Evolutionary conservation across 139 green algal species (phyloP), one percentile per base, ranked within the genome.

Genomic region (Coelastrella sp.): DNA sequence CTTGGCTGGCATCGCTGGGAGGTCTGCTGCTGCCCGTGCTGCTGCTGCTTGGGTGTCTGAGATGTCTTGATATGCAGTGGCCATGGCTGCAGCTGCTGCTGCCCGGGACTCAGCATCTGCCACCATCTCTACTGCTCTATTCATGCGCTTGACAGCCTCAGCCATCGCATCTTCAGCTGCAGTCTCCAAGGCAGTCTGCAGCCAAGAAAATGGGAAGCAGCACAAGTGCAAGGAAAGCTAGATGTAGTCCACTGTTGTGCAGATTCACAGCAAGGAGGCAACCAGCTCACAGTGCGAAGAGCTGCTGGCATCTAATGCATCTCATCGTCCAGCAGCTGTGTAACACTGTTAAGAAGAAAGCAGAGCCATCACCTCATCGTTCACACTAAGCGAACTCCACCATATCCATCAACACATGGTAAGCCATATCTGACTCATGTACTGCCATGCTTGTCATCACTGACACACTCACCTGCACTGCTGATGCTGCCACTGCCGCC

Each of bases 31-130:
- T 30, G 67, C 51, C 7, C 8, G 5, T 43, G 80, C 80, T 32
- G 57, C 38, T 4, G 34, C 48, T 32, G 80, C 81, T 38, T 87
- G 81, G 51, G 40, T 35, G 5, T 82, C 69, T 41, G 81, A 53
- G 21, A 87, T 80, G 69, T 87, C 81, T 30, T 87, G 81, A 40
- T 87, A 80, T 19, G 81, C 81, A 48, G 81, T 87, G 15, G 81
- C 81, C 53, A 80, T 81, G 0, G 81, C 81, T 43, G 83, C 83
- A 48, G 83, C 83, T 11, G 73, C 62, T 41, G 83, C 83, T 7
- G 73, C 73, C 21, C 74, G 51, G 25, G 41, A 63, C 62, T 84
- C 73, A 34, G 83, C 73, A 19, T 88, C 83, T 48, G 73, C 68
- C 2, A 79, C 83, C 73, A 84, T 68, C 62, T 88, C 83, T 23